Evolutionary conservation across 495 filamentous ascomycete species (phyloP).

Genomic region (Trichoderma asperelloides): DNA sequence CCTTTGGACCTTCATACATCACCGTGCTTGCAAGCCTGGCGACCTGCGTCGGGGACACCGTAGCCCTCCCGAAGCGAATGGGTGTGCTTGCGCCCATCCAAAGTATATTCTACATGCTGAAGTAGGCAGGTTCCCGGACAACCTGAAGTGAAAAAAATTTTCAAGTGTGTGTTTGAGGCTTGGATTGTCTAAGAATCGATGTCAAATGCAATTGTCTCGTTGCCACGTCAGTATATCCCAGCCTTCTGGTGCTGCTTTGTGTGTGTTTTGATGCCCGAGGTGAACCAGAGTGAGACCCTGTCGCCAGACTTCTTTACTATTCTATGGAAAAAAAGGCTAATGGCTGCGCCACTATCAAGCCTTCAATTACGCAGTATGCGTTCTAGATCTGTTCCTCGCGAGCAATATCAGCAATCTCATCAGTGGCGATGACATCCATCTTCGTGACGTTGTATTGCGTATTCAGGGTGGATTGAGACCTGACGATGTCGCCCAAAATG

Average conservation of each 20-base stretch:
- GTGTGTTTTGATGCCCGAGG: constrained; percentile 36
- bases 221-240: constrained; percentile 13
- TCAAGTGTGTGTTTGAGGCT: constrained; percentile 12
- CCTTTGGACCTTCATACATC: constrained; percentile 11
- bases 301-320: constrained; percentile 21
- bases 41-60: constrained; percentile 15
- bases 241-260: constrained; percentile 23
- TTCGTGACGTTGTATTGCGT: constrained; percentile 21
- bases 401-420: constrained; percentile 17
- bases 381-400: constrained; percentile 25
- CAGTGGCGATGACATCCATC: constrained; percentile 18
- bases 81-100: constrained; percentile 18
- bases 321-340: constrained; percentile 27
- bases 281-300: constrained; percentile 29
- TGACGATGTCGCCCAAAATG: constrained; percentile 29
- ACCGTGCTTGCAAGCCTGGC: constrained; percentile 10
- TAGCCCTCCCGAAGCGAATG: constrained; percentile 28
- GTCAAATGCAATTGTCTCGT: constrained; percentile 13
- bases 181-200: too few species aligned
- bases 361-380: constrained; percentile 35
- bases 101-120: background rate
- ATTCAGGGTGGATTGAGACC: constrained; percentile 22
- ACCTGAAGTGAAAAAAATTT: constrained; percentile 17
- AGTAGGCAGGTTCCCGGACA: constrained; percentile 10
- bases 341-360: constrained; percentile 27